Percentiles rank a stretch among this genome's conserved stretches.
These are phyloP conservation scores for Boletales sp. DNA, from an alignment of 768 basidiomycete species.

Conservation along the genomic window DNA sequence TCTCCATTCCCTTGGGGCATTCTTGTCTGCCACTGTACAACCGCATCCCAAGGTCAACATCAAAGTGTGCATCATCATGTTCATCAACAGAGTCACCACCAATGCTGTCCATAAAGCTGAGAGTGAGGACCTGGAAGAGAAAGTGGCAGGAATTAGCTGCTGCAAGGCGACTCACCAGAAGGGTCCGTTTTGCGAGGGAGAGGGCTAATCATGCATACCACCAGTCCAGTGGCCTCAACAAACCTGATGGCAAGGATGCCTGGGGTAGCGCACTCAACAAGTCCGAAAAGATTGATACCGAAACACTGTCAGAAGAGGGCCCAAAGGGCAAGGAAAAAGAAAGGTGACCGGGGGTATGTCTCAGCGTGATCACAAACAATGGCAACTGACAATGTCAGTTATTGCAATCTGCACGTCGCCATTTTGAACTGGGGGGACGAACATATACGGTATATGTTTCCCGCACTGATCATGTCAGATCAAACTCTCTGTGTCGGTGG, in stretches of 20 bases:
- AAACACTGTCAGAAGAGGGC: background rate
- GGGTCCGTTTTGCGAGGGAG: constrained; percentile 71
- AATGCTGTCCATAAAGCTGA: constrained; percentile 98
- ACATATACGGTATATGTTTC: too few relatives aligned
- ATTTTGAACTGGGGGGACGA: too few relatives aligned
- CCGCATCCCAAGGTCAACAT: constrained; percentile 98
- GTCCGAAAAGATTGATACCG: constrained; percentile 19
- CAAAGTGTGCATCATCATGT: constrained; percentile 94
- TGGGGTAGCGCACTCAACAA: constrained; percentile 23
- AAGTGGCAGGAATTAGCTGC: constrained; percentile 93
- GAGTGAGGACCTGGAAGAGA: constrained; percentile 90
- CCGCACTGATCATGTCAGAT: too few relatives aligned
- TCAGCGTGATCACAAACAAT: too few relatives aligned
- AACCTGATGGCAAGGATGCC: constrained; percentile 21
- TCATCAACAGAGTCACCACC: constrained; percentile 93
- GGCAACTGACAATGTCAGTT: constrained; percentile 74
- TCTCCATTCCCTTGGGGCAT: constrained; percentile 90
- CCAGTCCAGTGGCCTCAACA: constrained; percentile 19
- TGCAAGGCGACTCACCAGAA: constrained; percentile 81
- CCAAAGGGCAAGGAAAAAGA: constrained; percentile 51
- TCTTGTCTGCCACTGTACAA: constrained; percentile 93
- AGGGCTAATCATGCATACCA: constrained; percentile 51
- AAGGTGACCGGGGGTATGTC: constrained; percentile 49
- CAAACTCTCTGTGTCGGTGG: too few relatives aligned
- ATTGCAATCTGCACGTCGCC: too few relatives aligned